These are phyloP conservation scores for Penicillium paxilli DNA, from an alignment of 495 filamentous ascomycete genomes.

Conservation along the genomic window DNA sequence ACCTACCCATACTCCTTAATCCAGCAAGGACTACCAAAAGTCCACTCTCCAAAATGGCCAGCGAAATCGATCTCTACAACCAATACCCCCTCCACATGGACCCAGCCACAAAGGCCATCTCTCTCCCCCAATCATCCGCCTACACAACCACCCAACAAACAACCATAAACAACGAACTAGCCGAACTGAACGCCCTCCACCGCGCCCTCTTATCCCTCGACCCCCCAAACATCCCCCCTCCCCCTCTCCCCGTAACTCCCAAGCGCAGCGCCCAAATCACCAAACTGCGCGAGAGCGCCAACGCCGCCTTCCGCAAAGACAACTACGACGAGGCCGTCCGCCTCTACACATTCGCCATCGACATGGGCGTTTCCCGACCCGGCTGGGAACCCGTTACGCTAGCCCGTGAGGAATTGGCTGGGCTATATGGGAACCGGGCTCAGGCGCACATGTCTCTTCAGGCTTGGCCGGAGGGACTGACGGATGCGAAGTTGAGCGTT, in stretches of 20 bases:
- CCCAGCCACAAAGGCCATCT: slow-evolving; percentile 73
- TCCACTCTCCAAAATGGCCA: slow-evolving; percentile 30
- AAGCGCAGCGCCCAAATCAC: slow-evolving; percentile 81
- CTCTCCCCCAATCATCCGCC: slow-evolving; percentile 46
- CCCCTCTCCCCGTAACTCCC: slow-evolving; percentile 78
- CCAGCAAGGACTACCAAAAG: slow-evolving; percentile 3
- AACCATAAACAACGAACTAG: slow-evolving; percentile 64
- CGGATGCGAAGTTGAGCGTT: slow-evolving; percentile 86
- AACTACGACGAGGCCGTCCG: slow-evolving; percentile 72
- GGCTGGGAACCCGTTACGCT: slow-evolving; percentile 82
- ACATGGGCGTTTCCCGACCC: slow-evolving; percentile 82
- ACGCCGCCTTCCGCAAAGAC: slow-evolving; percentile 75
- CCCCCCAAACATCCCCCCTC: slow-evolving; percentile 61
- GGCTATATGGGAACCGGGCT: slow-evolving; percentile 81
- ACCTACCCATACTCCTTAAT: neutral
- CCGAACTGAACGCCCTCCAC: slow-evolving; percentile 72
- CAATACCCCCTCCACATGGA: slow-evolving; percentile 80
- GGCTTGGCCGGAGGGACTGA: slow-evolving; percentile 76
- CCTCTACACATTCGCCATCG: slow-evolving; percentile 78
- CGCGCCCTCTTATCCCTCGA: slow-evolving; percentile 61
- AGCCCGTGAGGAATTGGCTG: slow-evolving; percentile 78
- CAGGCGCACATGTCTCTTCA: slow-evolving; percentile 82
- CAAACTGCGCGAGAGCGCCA: slow-evolving; percentile 89
- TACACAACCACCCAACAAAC: slow-evolving; percentile 34
- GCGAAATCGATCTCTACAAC: slow-evolving; percentile 69